Percentiles rank a stretch among this genome's conserved stretches.
phyloP scores from a whole-genome alignment of 179 eudicot genomes.

The Amaranthus tricolor region DNA sequence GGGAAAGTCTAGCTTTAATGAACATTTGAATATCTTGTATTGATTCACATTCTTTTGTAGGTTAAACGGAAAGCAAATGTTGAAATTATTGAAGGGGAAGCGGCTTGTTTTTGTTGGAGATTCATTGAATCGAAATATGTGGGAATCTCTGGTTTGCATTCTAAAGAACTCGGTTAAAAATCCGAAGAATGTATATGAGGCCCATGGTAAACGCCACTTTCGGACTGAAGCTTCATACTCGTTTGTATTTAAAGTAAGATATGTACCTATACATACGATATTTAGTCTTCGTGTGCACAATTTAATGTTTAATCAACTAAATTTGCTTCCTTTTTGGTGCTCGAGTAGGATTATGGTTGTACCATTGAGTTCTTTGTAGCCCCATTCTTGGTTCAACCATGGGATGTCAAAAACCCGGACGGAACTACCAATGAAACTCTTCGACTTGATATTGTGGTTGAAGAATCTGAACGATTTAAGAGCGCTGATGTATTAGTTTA shows the following conservation, averaged over 20 bases:
- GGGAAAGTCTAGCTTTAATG: too few species aligned
- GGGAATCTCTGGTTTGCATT: constrained; percentile 76
- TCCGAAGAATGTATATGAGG: constrained; percentile 61
- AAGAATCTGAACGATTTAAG: constrained; percentile 53
- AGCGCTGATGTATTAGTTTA: constrained; percentile 68
- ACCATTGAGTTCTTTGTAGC: constrained; percentile 85
- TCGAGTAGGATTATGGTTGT: constrained; percentile 64
- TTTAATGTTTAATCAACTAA: constrained; percentile 4
- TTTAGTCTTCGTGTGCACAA: background rate
- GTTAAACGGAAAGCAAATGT: constrained; percentile 44
- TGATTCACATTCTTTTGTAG: constrained; percentile 22
- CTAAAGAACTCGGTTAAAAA: constrained; percentile 48
- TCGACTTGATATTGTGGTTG: constrained; percentile 64
- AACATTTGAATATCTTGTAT: too few species aligned
- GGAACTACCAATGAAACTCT: constrained; percentile 81
- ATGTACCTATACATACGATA: background rate
- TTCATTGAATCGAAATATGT: constrained; percentile 76
- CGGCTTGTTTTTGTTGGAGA: constrained; percentile 71
- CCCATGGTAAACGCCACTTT: constrained; percentile 60
- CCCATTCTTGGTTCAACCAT: constrained; percentile 87
- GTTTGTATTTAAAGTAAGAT: constrained; percentile 72
- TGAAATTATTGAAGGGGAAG: constrained; percentile 61
- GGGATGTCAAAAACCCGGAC: constrained; percentile 52
- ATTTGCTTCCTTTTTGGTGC: background rate
- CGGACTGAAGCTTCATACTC: constrained; percentile 78